Base-by-base conservation (phyloP, 768 basidiomycete genomes). In the Saitozyma sp. region DNA sequence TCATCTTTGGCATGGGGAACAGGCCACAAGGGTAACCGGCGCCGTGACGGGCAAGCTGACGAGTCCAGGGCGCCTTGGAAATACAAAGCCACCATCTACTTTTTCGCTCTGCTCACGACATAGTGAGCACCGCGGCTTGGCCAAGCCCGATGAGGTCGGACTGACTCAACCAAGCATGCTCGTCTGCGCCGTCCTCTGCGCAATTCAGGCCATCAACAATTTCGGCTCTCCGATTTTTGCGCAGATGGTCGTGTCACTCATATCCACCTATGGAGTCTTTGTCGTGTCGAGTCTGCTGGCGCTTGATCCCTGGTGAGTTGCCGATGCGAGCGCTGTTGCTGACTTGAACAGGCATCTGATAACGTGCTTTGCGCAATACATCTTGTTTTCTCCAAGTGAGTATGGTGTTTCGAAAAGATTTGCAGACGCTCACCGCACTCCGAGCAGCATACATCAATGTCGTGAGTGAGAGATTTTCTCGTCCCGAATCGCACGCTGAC, bases 1-100 rank as follows among this genome's bases (percentile, higher is more conserved):
- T 97, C 83, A 82, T 96, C 1, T 89, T 96, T 77, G 89, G 91
- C 0, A 95, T 97, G 92, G 94, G 94, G 16, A 96, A 96, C 79
- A 89, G 89, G 75, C 93, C 93, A 5, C 84, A 86, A 80, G 87
- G 90, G 91, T 92, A 79, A 73, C 83, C 62, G 50, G 29, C 1
- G 29, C 65, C 14, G 11, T 40, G 17, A 41, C 3, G 4, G 52
- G 13, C 13, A 51, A 4, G 5, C 52, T 65, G 13, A 71, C 63
- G 56, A 50, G n/a, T 40, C 19, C 61, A 91, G 90, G 0, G 84
- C 90, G 0, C 84, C 86, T 65, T 87, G 85, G 86, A 97, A 97
- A 82, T 99, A 97, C 82, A 88, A 88, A 69, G 81, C 86, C 6
- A 86, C 88, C 2, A 86, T 89, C 1, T 85, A 90, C 54, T 82